phyloP scores from a whole-genome alignment of 345 rosid species.

The Tarenaya hassleriana region DNA sequence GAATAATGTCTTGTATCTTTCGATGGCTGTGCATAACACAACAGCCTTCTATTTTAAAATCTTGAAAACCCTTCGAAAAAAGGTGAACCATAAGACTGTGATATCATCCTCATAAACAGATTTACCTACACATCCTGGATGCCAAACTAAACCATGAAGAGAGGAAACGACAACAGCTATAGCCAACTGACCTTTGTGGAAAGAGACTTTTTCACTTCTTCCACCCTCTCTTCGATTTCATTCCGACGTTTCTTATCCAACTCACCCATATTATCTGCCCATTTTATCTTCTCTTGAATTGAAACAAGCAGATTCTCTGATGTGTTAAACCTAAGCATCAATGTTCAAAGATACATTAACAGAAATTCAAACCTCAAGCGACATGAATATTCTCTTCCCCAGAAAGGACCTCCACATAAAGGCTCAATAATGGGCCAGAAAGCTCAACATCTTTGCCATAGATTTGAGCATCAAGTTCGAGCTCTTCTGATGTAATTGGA shows the following conservation, averaged over 20 bases:
- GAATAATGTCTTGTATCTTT: too few relatives aligned
- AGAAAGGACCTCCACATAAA: slow-evolving; percentile 5
- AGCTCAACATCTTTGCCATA: not conserved
- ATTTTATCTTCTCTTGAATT: slow-evolving; percentile 93
- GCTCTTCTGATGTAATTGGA: not conserved
- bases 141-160: too few relatives aligned
- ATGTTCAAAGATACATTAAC: slow-evolving; percentile 5
- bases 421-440: not conserved
- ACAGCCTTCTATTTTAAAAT: too few relatives aligned
- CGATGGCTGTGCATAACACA: too few relatives aligned
- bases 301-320: slow-evolving; percentile 78
- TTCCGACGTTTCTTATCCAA: slow-evolving; percentile 70
- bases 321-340: slow-evolving; percentile 60
- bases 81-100: too few relatives aligned
- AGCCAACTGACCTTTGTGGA: slow-evolving; percentile 76
- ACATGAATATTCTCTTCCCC: not conserved
- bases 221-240: slow-evolving; percentile 76
- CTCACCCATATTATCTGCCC: slow-evolving; percentile 98
- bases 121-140: too few relatives aligned
- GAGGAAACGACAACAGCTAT: not conserved
- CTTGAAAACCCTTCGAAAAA: too few relatives aligned
- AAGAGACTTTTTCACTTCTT: slow-evolving; percentile 77
- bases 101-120: too few relatives aligned
- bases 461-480: slow-evolving; percentile 2
- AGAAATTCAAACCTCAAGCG: not conserved